Evolutionary conservation across 495 filamentous ascomycete species (phyloP).

Genomic region (Lophium mytilinum): DNA sequence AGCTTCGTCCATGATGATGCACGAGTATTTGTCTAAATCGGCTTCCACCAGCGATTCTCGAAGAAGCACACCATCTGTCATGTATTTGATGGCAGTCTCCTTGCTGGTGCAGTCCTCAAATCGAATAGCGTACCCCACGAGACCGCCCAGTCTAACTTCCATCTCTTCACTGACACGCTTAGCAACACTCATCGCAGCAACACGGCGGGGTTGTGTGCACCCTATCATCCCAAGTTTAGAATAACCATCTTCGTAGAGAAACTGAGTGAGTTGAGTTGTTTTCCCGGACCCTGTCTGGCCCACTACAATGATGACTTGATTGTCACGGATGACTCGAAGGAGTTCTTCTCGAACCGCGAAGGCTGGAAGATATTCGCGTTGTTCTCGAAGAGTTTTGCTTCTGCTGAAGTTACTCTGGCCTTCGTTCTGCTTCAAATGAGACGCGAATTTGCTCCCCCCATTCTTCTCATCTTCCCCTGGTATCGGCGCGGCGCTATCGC

Average conservation of each 20-base stretch:
- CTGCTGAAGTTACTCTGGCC: slow-evolving; percentile 89
- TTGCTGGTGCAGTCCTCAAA: slow-evolving; percentile 98
- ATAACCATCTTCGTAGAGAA: slow-evolving; percentile 90
- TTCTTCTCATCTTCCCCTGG: slow-evolving; percentile 61
- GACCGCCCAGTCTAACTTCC: slow-evolving; percentile 84
- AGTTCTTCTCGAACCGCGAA: slow-evolving; percentile 96
- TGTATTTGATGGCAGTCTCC: slow-evolving; percentile 95
- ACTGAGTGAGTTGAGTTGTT: slow-evolving; percentile 93
- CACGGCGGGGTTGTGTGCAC: slow-evolving; percentile 89
- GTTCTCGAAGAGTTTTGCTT: slow-evolving; percentile 83
- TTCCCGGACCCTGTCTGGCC: slow-evolving; percentile 96
- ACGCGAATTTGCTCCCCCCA: slow-evolving; percentile 73
- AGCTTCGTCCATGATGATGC: slow-evolving; percentile 99
- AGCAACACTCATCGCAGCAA: slow-evolving; percentile 97
- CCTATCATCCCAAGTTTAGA: slow-evolving; percentile 81
- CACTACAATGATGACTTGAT: slow-evolving; percentile 93
- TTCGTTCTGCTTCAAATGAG: slow-evolving; percentile 81
- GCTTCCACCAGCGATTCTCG: slow-evolving; percentile 85
- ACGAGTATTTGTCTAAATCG: slow-evolving; percentile 94
- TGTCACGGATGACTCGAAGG: slow-evolving; percentile 89
- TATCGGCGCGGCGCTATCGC: slow-evolving; percentile 72
- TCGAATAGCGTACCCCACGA: slow-evolving; percentile 94
- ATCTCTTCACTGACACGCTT: slow-evolving; percentile 99
- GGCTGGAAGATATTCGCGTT: slow-evolving; percentile 87
- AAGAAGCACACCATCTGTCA: slow-evolving; percentile 96